Conservation (phyloP, 805 yeast species). For the Suhomyces kilbournensis region DNA sequence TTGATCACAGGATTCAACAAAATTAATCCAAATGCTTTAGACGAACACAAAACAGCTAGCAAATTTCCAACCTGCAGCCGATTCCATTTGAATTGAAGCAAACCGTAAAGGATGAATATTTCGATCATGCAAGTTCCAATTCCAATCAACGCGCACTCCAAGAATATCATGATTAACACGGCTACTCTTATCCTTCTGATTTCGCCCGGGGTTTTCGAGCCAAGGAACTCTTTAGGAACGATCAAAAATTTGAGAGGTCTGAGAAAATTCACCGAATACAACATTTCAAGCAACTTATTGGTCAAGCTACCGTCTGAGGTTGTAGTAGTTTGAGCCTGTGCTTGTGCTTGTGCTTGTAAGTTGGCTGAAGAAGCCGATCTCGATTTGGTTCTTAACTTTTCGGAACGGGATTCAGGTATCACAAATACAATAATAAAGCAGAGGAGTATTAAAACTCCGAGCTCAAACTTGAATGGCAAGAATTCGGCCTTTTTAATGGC, state of each 20-base stretch:
- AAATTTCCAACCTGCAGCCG: conserved; percentile 15
- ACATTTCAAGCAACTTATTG: background rate
- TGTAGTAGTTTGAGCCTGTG: background rate
- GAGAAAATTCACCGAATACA: conserved; percentile 11
- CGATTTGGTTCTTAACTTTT: conserved; percentile 16
- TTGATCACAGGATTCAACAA: conserved; percentile 16
- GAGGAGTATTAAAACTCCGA: conserved; percentile 1
- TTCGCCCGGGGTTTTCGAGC: conserved; percentile 7
- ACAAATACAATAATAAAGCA: conserved; percentile 11
- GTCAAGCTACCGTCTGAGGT: background rate
- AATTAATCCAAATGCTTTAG: conserved; percentile 15
- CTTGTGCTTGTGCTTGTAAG: background rate
- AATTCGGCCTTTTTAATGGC: conserved; percentile 10
- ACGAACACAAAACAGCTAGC: conserved; percentile 14
- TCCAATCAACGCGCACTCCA: conserved; percentile 5
- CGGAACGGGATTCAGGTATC: conserved; percentile 14
- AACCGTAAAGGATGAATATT: conserved; percentile 16
- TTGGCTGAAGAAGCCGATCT: conserved; percentile 6
- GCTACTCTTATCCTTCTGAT: conserved; percentile 10
- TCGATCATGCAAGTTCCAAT: conserved; percentile 13
- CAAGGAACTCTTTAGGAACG: conserved; percentile 16
- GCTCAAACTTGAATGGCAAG: conserved; percentile 16
- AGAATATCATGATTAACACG: conserved; percentile 11
- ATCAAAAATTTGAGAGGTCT: conserved; percentile 16
- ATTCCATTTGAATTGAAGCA: conserved; percentile 16